phyloP scores from a whole-genome alignment of 1,139 yeast species.

The Yamadazyma aaseri region DNA sequence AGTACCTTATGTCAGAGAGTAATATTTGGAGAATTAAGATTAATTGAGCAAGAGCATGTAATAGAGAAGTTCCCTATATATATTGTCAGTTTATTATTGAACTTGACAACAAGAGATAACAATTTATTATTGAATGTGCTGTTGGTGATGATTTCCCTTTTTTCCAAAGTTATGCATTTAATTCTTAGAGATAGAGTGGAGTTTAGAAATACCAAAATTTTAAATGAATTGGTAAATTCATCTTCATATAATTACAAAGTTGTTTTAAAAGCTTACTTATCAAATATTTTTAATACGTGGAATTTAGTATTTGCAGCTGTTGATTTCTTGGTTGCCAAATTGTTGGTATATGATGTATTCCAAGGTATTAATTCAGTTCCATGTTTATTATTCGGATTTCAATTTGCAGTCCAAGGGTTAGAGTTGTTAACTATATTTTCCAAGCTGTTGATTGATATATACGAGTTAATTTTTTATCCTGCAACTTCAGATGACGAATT shows the following conservation, averaged over 20 bases:
- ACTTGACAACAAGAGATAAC: slow-evolving; percentile 51
- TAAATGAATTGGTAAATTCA: slow-evolving; percentile 28
- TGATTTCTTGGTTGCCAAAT: slow-evolving; percentile 54
- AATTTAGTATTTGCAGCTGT: slow-evolving; percentile 41
- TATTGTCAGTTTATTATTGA: slow-evolving; percentile 58
- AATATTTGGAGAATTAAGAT: slow-evolving; percentile 73
- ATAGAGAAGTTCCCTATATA: slow-evolving; percentile 65
- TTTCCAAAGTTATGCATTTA: slow-evolving; percentile 73
- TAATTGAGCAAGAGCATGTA: slow-evolving; percentile 75
- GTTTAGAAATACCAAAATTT: slow-evolving; percentile 38
- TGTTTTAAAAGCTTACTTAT: slow-evolving; percentile 22
- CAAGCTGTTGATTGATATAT: slow-evolving; percentile 53
- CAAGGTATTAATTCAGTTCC: slow-evolving; percentile 50
- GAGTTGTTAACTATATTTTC: slow-evolving; percentile 50
- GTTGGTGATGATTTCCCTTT: slow-evolving; percentile 45
- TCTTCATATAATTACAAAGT: slow-evolving; percentile 28
- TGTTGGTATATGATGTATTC: slow-evolving; percentile 60
- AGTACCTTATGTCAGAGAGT: slow-evolving; percentile 47
- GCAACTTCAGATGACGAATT: slow-evolving; percentile 11
- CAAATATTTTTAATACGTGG: slow-evolving; percentile 26
- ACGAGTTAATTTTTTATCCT: slow-evolving; percentile 48
- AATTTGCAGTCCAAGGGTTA: slow-evolving; percentile 64
- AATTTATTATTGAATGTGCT: slow-evolving; percentile 49
- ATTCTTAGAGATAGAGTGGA: slow-evolving; percentile 66
- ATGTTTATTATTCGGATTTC: slow-evolving; percentile 69